Conservation (phyloP, 2,329 filamentous ascomycete genomes). For the Thielaviopsis musarum region DNA sequence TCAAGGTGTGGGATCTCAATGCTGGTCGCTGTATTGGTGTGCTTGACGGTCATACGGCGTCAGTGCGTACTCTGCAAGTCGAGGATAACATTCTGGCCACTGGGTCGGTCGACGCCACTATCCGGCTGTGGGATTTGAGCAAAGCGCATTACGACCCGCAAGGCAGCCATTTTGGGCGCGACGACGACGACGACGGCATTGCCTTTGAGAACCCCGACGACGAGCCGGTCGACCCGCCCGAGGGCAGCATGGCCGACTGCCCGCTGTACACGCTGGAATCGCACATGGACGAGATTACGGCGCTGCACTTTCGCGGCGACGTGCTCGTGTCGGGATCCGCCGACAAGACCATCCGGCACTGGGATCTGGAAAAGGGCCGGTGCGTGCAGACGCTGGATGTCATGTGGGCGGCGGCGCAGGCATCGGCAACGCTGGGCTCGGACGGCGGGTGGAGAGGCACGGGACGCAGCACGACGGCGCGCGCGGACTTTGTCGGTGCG, state of each 20-base stretch:
- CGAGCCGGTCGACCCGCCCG: slow-evolving; percentile 49
- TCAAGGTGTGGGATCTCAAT: slow-evolving; percentile 92
- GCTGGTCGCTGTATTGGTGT: slow-evolving; percentile 81
- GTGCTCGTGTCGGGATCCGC: slow-evolving; percentile 88
- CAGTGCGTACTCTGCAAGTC: slow-evolving; percentile 80
- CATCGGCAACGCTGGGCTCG: slow-evolving; percentile 49
- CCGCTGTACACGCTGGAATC: slow-evolving; percentile 75
- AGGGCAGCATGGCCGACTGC: slow-evolving; percentile 76
- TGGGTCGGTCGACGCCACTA: slow-evolving; percentile 85
- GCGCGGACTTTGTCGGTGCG: slow-evolving; percentile 85
- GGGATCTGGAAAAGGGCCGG: slow-evolving; percentile 93
- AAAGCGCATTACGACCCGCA: slow-evolving; percentile 69
- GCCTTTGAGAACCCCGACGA: slow-evolving; percentile 58
- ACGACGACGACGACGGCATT: slow-evolving; percentile 46
- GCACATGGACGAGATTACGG: slow-evolving; percentile 88
- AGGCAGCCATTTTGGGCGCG: slow-evolving; percentile 41
- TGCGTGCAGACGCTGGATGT: slow-evolving; percentile 96
- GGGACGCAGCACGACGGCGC: slow-evolving; percentile 31
- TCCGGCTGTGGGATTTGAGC: slow-evolving; percentile 87
- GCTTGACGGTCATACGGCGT: slow-evolving; percentile 86
- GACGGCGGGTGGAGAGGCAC: slow-evolving; percentile 58
- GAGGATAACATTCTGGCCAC: slow-evolving; percentile 93
- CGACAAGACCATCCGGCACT: slow-evolving; percentile 93
- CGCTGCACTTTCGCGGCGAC: slow-evolving; percentile 76
- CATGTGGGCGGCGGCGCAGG: slow-evolving; percentile 92